Conservation (phyloP, 345 rosid genomes). For the Clausena lansium region DNA sequence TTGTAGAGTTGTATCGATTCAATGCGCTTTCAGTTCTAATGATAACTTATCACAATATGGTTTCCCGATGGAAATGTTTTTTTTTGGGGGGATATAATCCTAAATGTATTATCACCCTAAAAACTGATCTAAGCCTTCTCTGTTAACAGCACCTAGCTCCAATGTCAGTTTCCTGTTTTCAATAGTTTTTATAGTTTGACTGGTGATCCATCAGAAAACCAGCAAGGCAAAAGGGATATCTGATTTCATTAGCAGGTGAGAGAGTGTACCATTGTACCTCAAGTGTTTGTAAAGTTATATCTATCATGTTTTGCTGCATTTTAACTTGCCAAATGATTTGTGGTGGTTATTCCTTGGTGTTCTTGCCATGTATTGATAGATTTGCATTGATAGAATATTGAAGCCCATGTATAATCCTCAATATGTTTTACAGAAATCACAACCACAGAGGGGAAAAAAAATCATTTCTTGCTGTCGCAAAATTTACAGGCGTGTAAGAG, state of each 20-base stretch:
- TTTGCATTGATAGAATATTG: not conserved
- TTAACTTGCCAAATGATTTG: not conserved
- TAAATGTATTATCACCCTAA: not conserved
- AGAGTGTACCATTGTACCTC: no score
- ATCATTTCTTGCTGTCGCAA: slow-evolving; percentile 28
- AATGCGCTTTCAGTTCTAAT: not conserved
- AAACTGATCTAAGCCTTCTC: not conserved
- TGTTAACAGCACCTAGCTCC: not conserved
- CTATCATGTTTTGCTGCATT: not conserved
- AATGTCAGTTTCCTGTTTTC: not conserved
- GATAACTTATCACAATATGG: not conserved
- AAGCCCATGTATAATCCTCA: not conserved
- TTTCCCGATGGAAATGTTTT: no score
- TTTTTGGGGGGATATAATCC: not conserved
- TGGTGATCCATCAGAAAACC: not conserved
- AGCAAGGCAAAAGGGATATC: not conserved
- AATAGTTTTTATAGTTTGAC: not conserved
- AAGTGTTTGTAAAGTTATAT: not conserved
- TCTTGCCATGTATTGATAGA: not conserved
- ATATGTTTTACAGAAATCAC: not conserved
- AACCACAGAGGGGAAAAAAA: not conserved
- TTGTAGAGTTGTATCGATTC: not conserved
- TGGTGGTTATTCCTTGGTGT: not conserved
- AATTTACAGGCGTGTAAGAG: slow-evolving; percentile 31
- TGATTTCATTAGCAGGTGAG: not conserved